These are phyloP conservation scores for Colletotrichum aenigma DNA, from an alignment of 2,329 filamentous ascomycete species.

Conservation along the genomic window DNA sequence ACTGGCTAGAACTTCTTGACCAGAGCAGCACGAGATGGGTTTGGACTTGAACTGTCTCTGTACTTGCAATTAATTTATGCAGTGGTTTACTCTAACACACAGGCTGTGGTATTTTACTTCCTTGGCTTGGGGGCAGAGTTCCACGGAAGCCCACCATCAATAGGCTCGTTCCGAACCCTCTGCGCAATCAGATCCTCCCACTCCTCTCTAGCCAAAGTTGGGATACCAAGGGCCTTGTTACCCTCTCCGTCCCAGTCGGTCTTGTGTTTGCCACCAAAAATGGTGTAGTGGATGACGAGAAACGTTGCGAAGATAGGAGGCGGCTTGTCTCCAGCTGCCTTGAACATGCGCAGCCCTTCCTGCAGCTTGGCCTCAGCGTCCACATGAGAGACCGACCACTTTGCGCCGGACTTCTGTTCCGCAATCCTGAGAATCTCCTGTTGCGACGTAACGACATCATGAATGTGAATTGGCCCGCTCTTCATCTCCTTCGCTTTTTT, in stretches of 20 bases:
- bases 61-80: rapidly evolving
- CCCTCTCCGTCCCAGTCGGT: not conserved
- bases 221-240: not conserved
- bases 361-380: not conserved
- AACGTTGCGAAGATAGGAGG: not conserved
- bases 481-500: conserved; percentile 47
- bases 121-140: not conserved
- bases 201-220: not conserved
- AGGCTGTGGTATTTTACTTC: not conserved
- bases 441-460: conserved; percentile 53
- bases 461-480: conserved; percentile 58
- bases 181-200: not conserved
- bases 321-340: not conserved
- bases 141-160: not conserved
- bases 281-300: not conserved
- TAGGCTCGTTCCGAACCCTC: not conserved
- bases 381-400: not conserved
- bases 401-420: conserved; percentile 15
- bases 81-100: not conserved
- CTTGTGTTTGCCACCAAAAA: not conserved
- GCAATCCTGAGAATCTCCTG: conserved; percentile 47
- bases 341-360: not conserved
- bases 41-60: rapidly evolving
- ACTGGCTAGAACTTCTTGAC: not conserved
- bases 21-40: rapidly evolving